Evolutionary conservation across 345 rosid genomes (phyloP).

Genomic region (Mallotus nudiflorus): DNA sequence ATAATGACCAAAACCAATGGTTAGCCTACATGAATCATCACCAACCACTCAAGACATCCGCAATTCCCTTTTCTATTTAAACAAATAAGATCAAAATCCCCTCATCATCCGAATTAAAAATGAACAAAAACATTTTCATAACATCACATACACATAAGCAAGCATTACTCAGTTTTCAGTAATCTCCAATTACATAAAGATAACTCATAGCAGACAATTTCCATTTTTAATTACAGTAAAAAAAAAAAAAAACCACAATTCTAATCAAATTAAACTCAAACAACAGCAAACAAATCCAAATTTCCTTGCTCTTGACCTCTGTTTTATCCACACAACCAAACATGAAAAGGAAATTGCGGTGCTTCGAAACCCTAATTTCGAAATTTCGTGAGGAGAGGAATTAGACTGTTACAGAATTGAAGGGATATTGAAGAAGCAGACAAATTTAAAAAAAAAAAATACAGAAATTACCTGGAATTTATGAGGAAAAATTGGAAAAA

Average conservation of each 20-base stretch:
- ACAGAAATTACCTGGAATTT: too few relatives aligned
- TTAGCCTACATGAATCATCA: too few relatives aligned
- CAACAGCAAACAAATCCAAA: not conserved
- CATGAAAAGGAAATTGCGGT: not conserved
- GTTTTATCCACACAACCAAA: conserved; percentile 1
- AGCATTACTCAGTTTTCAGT: not conserved
- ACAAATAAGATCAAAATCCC: not conserved
- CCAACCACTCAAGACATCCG: too few relatives aligned
- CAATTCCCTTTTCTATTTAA: too few relatives aligned
- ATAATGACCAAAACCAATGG: too few relatives aligned
- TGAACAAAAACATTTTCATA: too few relatives aligned
- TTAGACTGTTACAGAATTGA: not conserved
- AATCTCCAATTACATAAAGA: too few relatives aligned
- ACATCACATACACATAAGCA: too few relatives aligned
- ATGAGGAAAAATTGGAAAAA: not conserved
- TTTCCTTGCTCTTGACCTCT: not conserved
- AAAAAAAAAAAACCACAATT: conserved; percentile 1
- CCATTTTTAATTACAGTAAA: not conserved
- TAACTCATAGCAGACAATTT: too few relatives aligned
- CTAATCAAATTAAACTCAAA: not conserved
- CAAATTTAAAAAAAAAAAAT: too few relatives aligned
- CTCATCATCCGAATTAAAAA: too few relatives aligned
- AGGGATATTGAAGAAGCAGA: too few relatives aligned
- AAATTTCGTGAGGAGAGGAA: not conserved
- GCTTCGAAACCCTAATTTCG: conserved; percentile 9